phyloP scores from a whole-genome alignment of 345 rosid genomes.

The Cardamine chenopodiifolia region DNA sequence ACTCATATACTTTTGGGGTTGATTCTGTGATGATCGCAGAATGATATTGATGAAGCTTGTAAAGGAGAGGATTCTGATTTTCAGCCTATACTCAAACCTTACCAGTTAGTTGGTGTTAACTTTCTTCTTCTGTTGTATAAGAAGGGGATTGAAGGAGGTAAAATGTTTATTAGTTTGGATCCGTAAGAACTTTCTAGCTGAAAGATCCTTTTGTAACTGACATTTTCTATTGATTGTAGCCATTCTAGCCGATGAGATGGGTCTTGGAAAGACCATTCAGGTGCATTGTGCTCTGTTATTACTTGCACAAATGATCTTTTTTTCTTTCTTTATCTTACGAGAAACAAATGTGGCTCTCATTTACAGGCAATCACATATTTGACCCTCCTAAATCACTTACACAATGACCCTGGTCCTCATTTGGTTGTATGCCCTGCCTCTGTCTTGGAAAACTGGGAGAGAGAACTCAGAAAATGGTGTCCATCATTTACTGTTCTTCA shows the following conservation, averaged over 20 bases:
- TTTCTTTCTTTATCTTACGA: not conserved
- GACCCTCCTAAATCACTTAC: conserved; percentile 68
- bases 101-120: conserved; percentile 93
- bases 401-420: conserved; percentile 94
- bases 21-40: conserved; percentile 48
- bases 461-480: conserved; percentile 97
- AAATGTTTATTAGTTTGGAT: conserved; percentile 6
- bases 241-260: conserved; percentile 98
- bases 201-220: conserved; percentile 29
- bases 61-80: conserved; percentile 67
- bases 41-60: conserved; percentile 83
- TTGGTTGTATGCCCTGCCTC: conserved; percentile 98
- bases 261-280: conserved; percentile 99
- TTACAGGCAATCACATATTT: conserved; percentile 89
- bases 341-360: conserved; percentile 34
- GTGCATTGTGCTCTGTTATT: conserved; percentile 44
- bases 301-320: not conserved
- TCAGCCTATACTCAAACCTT: conserved; percentile 91
- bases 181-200: not conserved
- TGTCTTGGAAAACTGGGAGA: conserved; percentile 96
- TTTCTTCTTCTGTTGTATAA: conserved; percentile 90
- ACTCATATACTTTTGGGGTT: conserved; percentile 17
- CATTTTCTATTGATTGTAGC: conserved; percentile 61
- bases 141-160: conserved; percentile 93
- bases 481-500: conserved; percentile 91